phyloP scores from a whole-genome alignment of 139 green algal species.

The Tetraselmis striata region DNA sequence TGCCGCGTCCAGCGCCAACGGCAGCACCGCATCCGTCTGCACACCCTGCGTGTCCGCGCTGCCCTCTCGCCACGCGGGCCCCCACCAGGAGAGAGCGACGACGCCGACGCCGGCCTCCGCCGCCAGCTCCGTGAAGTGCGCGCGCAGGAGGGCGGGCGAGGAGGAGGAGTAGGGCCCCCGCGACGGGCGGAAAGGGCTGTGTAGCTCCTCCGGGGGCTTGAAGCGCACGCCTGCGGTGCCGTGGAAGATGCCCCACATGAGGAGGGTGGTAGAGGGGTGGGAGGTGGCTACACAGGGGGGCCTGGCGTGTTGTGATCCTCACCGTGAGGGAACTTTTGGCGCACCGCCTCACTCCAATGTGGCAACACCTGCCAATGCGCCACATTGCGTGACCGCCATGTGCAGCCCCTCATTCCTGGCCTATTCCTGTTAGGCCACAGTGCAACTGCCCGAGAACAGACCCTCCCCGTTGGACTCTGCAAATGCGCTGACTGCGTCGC shows the following conservation, averaged over 20 bases:
- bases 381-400: no score
- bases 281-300: no score
- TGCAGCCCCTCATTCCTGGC: no score
- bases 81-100: conserved; percentile 42
- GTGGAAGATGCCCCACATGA: no score
- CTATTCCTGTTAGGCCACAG: no score
- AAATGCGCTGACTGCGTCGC: no score
- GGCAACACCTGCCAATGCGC: conserved; percentile 9
- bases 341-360: conserved; percentile 25
- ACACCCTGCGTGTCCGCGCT: conserved; percentile 42
- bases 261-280: no score
- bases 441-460: no score
- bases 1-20: conserved; percentile 4
- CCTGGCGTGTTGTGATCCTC: neutral
- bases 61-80: conserved; percentile 27
- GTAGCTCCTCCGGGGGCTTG: conserved; percentile 30
- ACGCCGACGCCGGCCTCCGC: conserved; percentile 22
- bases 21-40: conserved; percentile 28
- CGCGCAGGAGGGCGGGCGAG: conserved; percentile 14
- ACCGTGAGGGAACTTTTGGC: conserved; percentile 9
- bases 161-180: conserved; percentile 31
- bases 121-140: conserved; percentile 28
- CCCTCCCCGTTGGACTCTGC: no score
- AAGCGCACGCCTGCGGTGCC: conserved; percentile 16
- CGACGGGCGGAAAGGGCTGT: conserved; percentile 33